Conservation (phyloP, 169 alveolate species). For the Plasmodium fragile region DNA sequence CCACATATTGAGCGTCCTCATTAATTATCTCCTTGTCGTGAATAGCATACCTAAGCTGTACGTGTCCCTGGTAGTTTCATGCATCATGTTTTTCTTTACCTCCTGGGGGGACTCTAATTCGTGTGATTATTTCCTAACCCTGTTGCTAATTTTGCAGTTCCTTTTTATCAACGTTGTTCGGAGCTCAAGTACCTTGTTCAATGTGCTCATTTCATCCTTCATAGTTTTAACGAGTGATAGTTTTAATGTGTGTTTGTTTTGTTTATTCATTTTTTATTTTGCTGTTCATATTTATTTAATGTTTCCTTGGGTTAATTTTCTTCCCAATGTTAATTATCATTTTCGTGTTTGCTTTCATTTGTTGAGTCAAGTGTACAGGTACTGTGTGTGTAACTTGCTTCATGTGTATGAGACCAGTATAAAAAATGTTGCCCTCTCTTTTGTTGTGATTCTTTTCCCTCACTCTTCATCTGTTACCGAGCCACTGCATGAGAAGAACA, state of each 20-base stretch:
- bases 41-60: constrained; percentile 54
- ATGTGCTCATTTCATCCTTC: constrained; percentile 50
- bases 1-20: constrained; percentile 9
- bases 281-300: constrained; percentile 48
- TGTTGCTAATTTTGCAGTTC: background rate
- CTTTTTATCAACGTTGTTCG: constrained; percentile 51
- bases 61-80: constrained; percentile 29
- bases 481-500: constrained; percentile 21
- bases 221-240: constrained; percentile 26
- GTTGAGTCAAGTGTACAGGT: background rate
- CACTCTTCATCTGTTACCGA: constrained; percentile 16
- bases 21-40: constrained; percentile 41
- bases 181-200: constrained; percentile 34
- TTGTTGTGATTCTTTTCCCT: constrained; percentile 15
- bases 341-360: background rate
- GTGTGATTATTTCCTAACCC: constrained; percentile 8
- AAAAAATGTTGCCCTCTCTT: constrained; percentile 20
- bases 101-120: background rate
- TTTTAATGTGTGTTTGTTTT: constrained; percentile 15
- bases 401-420: constrained; percentile 51
- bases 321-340: constrained; percentile 52
- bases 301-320: constrained; percentile 34
- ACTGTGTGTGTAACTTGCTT: background rate
- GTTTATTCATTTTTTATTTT: constrained; percentile 24
- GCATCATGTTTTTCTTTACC: constrained; percentile 35